Evolutionary conservation across 495 filamentous ascomycete genomes (phyloP), one percentile per base, ranked within the genome.

Genomic region (Parathielavia appendiculata): DNA sequence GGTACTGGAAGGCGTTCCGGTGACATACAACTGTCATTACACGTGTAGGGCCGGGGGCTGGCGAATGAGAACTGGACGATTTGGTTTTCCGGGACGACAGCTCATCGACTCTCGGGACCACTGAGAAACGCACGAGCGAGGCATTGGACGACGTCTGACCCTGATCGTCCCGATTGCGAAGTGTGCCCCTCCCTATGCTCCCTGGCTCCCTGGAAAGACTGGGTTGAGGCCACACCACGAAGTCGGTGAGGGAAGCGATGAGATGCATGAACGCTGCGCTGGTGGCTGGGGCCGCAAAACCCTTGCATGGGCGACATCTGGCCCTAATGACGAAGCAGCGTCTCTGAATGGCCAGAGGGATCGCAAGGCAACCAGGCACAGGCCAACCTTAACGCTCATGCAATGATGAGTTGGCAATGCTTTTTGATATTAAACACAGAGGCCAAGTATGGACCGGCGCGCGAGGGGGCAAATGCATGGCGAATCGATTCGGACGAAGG

Each of bases 391-490:
- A 72, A 78, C 75, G 75, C 76, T 79, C 80, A 89, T 86, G 88
- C 86, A 88, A 74, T 86, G 87, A 89, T 91, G 88, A 90, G 88
- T 84, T 91, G 88, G 86, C 89, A 90, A 71, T 82, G 82, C 83
- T 70, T 80, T 79, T 85, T 80, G 79, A 82, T 78, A 79, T 80
- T 84, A 82, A 81, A 77, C 77, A 74, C 71, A 74, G 74, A 75
- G 60, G 46, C 60, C 63, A 66, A 51, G 48, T 58, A 60, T 62
- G 66, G 63, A 61, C 58, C 62, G 64, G 57, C 51, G 55, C 14
- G 43, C 20, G 43, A 49, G 59, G 56, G 51, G 59, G 57, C 43
- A 57, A 52, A 57, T 40, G 48, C 38, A 61, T 57, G 53, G 62
- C 59, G 57, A 59, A 59, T 63, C 32, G 53, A 51, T 35, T 20